Evolutionary conservation across 352 stramenopile genomes (phyloP).

Genomic region (Globisporangium barbulae): DNA sequence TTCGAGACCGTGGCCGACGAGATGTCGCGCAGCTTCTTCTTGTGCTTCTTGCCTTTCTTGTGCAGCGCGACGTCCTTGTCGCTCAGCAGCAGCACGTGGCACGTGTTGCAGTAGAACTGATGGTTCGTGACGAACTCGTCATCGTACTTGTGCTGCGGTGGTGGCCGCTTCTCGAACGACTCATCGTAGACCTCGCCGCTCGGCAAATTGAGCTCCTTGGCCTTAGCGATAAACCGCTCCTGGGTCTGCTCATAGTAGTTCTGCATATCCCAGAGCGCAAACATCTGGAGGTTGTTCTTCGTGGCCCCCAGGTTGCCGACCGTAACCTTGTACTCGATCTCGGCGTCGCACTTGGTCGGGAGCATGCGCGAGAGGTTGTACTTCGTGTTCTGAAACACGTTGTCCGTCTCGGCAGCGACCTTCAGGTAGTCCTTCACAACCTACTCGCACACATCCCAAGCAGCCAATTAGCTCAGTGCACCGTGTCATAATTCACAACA

Average conservation of each 20-base stretch:
- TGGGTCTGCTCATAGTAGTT: conserved; percentile 60
- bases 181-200: conserved; percentile 38
- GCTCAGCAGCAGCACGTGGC: conserved; percentile 68
- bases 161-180: conserved; percentile 13
- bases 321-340: conserved; percentile 33
- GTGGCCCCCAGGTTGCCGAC: conserved; percentile 57
- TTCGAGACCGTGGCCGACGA: conserved; percentile 52
- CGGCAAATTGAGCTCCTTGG: conserved; percentile 27
- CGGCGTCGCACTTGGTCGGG: conserved; percentile 48
- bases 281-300: conserved; percentile 71
- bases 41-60: conserved; percentile 80
- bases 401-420: conserved; percentile 75
- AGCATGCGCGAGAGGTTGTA: conserved; percentile 88
- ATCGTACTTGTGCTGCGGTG: conserved; percentile 32
- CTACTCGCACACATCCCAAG: conserved; percentile 12
- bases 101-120: conserved; percentile 67
- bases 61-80: conserved; percentile 74
- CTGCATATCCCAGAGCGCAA: conserved; percentile 59
- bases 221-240: conserved; percentile 41
- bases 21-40: conserved; percentile 61
- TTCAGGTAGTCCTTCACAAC: conserved; percentile 70
- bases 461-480: neutral
- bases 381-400: conserved; percentile 90
- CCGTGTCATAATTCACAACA: neutral
- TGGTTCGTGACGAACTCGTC: conserved; percentile 41